A percentile compares a stretch with the other conserved stretches of the same genome.
These are phyloP conservation scores for Vaccinium macrocarpon DNA, from an alignment of 148 eudicot genomes.

Conservation along the genomic window DNA sequence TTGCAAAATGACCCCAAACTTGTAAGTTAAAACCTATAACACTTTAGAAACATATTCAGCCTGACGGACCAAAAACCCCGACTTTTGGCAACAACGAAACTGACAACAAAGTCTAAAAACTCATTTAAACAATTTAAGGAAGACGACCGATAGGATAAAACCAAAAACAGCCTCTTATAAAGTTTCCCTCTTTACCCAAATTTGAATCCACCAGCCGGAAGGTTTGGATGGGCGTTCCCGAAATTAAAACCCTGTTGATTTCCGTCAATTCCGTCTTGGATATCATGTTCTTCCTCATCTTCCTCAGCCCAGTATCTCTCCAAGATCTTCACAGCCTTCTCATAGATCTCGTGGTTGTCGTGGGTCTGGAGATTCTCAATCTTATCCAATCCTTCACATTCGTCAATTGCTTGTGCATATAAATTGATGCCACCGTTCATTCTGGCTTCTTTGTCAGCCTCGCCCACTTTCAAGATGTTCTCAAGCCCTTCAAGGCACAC, in stretches of 20 bases:
- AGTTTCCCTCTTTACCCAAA: conserved; percentile 10
- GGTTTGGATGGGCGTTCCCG: conserved; percentile 22
- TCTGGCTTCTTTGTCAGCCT: conserved; percentile 68
- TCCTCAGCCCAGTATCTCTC: conserved; percentile 32
- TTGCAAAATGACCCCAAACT: too few relatives aligned
- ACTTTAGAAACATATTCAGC: not conserved
- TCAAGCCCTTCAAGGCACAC: conserved; percentile 88
- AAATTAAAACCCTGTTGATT: conserved; percentile 21
- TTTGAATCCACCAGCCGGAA: conserved; percentile 26
- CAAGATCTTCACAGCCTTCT: conserved; percentile 29
- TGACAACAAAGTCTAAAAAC: not conserved
- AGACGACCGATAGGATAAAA: not conserved
- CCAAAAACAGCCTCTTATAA: not conserved
- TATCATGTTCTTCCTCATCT: conserved; percentile 21
- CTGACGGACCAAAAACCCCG: conserved; percentile 12
- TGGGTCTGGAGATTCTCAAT: conserved; percentile 29
- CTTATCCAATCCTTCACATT: conserved; percentile 30
- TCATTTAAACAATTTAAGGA: not conserved
- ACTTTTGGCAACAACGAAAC: conserved; percentile 1
- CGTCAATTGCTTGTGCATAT: conserved; percentile 48
- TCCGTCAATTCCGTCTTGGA: conserved; percentile 12
- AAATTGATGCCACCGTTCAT: conserved; percentile 53
- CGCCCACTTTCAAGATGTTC: conserved; percentile 78
- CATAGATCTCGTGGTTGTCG: conserved; percentile 28
- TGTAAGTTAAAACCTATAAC: not conserved